A percentile compares a stretch with the other conserved stretches of the same genome.
phyloP scores from a whole-genome alignment of 2,329 filamentous ascomycete species.

The Apiospora arundinis region DNA sequence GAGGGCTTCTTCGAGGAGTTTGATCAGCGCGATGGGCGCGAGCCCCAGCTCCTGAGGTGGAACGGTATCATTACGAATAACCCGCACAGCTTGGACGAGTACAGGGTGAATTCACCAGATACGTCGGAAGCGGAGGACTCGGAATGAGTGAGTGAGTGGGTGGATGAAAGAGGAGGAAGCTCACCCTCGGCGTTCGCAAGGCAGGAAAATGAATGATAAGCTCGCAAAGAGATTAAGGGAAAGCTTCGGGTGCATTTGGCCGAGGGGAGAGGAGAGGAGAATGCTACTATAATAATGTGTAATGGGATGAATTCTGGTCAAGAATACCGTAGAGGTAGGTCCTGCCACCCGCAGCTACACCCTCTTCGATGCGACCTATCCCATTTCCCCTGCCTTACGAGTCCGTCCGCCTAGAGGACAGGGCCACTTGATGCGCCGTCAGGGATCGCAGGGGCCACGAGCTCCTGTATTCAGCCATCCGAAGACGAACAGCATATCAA shows the following conservation, averaged over 20 bases:
- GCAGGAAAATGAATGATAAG: not conserved
- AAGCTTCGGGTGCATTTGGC: not conserved
- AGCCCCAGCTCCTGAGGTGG: not conserved
- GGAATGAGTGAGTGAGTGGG: not conserved
- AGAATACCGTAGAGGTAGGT: not conserved
- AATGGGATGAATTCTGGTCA: no score
- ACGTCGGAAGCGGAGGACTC: not conserved
- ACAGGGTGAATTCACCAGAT: not conserved
- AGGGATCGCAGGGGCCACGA: no score
- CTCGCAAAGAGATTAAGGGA: not conserved
- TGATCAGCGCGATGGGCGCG: constrained; percentile 14
- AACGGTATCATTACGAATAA: not conserved
- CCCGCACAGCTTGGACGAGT: not conserved
- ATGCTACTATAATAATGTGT: not conserved
- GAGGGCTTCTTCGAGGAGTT: constrained; percentile 9
- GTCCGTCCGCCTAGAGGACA: not conserved
- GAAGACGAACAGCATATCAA: not conserved
- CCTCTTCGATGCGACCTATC: not conserved
- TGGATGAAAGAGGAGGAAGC: not conserved
- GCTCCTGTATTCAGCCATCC: no score
- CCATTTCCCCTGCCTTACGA: not conserved
- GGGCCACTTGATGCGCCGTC: no score
- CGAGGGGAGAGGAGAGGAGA: not conserved
- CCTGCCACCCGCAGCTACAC: not conserved
- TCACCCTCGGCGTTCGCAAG: not conserved